These are phyloP conservation scores for Microcyclospora tardicrescens DNA, from an alignment of 2,329 filamentous ascomycete genomes.

Conservation along the genomic window DNA sequence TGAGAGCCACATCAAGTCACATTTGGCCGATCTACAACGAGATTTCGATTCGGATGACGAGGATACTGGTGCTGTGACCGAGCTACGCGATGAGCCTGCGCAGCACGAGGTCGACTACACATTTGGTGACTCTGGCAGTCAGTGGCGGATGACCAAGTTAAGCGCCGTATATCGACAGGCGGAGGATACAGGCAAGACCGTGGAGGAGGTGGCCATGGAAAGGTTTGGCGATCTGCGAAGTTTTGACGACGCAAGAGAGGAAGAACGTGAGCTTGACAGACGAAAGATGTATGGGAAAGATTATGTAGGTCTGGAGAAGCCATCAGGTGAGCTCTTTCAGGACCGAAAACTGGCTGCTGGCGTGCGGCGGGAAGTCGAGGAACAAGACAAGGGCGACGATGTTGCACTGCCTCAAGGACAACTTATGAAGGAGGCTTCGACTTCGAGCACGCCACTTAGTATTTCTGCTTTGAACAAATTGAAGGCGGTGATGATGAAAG, in stretches of 20 bases:
- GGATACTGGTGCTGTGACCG: conserved; percentile 28
- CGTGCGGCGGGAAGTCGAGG: conserved; percentile 27
- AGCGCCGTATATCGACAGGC: conserved; percentile 72
- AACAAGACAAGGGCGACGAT: conserved; percentile 17
- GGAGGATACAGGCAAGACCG: conserved; percentile 54
- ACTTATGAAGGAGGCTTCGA: conserved; percentile 41
- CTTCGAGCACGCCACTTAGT: conserved; percentile 47
- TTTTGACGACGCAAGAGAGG: conserved; percentile 88
- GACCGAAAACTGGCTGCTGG: conserved; percentile 56
- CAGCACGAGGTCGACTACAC: conserved; percentile 60
- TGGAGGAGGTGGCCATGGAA: conserved; percentile 75
- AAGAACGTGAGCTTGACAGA: conserved; percentile 79
- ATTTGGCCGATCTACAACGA: conserved; percentile 47
- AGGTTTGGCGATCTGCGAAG: conserved; percentile 67
- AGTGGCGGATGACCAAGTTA: conserved; percentile 95
- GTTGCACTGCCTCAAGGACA: conserved; percentile 38
- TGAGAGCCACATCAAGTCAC: conserved; percentile 65
- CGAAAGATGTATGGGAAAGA: conserved; percentile 70
- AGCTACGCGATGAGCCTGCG: conserved; percentile 35
- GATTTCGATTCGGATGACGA: conserved; percentile 37
- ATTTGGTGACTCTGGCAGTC: conserved; percentile 78
- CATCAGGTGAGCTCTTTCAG: conserved; percentile 72
- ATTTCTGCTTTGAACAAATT: conserved; percentile 75
- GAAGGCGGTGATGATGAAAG: conserved; percentile 91
- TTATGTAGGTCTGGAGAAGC: conserved; percentile 74